Conservation (phyloP, 371 early-diverging fungal species). For the Zopfochytrium polystomum region DNA sequence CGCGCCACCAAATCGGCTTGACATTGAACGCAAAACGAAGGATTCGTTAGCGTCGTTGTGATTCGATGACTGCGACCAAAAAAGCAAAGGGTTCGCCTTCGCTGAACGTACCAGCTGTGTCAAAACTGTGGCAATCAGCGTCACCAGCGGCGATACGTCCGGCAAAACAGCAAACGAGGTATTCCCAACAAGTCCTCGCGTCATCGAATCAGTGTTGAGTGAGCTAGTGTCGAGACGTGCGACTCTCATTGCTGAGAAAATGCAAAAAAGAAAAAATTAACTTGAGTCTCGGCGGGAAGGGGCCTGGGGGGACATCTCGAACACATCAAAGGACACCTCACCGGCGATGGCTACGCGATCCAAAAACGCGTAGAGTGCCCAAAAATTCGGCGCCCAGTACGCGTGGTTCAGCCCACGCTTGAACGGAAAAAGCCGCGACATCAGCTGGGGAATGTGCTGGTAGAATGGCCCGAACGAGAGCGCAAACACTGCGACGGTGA, state of each 20-base stretch:
- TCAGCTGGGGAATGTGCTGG: slow-evolving; percentile 62
- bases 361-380: slow-evolving; percentile 85
- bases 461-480: slow-evolving; percentile 82
- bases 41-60: slow-evolving; percentile 23
- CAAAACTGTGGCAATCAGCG: slow-evolving; percentile 67
- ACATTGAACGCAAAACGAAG: no score
- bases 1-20: slow-evolving; percentile 3
- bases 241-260: no score
- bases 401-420: slow-evolving; percentile 93
- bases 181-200: slow-evolving; percentile 92
- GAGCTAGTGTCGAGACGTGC: no score
- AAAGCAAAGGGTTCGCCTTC: not conserved
- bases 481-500: slow-evolving; percentile 66
- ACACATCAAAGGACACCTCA: no score
- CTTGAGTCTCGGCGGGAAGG: no score
- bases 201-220: slow-evolving; percentile 66
- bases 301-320: no score
- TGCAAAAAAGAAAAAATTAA: slow-evolving; percentile 6
- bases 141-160: slow-evolving; percentile 65
- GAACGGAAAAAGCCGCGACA: slow-evolving; percentile 90
- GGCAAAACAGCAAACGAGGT: slow-evolving; percentile 79
- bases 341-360: slow-evolving; percentile 80
- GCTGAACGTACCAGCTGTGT: slow-evolving; percentile 59
- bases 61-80: slow-evolving; percentile 1
- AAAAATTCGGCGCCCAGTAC: slow-evolving; percentile 97